Conservation (phyloP, 225 moss, liverwort and hornwort species). For the Marchantia paleacea region DNA sequence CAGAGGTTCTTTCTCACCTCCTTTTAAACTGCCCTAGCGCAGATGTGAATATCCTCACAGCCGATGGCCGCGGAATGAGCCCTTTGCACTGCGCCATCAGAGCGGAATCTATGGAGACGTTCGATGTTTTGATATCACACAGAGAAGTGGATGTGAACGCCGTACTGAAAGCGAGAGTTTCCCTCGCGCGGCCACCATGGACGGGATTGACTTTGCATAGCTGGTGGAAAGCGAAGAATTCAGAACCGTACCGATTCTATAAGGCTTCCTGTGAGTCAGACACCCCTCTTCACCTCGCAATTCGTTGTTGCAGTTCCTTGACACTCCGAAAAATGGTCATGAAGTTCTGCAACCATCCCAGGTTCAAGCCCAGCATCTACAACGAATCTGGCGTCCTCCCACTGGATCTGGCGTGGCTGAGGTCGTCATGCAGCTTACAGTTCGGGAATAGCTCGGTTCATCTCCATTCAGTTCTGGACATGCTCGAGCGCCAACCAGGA, state of each 20-base stretch:
- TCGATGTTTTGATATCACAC: background rate
- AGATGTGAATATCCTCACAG: background rate
- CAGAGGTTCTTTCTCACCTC: background rate
- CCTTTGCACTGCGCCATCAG: background rate
- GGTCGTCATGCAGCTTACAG: background rate
- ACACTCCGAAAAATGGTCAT: background rate
- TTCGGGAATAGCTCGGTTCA: background rate
- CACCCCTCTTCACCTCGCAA: conserved; percentile 9
- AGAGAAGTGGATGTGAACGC: background rate
- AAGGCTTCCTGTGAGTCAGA: background rate
- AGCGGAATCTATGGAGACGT: background rate
- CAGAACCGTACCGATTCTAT: background rate
- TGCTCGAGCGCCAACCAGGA: background rate
- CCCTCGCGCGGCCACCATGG: background rate
- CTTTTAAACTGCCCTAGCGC: background rate
- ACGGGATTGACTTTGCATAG: background rate
- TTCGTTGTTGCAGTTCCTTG: background rate
- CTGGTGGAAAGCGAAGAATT: background rate
- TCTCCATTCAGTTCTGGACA: background rate
- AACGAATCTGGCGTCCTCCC: background rate
- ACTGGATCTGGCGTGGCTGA: background rate
- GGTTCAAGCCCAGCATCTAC: background rate
- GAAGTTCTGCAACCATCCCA: conserved; percentile 9
- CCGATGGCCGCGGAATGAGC: conserved; percentile 7
- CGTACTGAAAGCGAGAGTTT: background rate